Conservation (phyloP, 306 rosid genomes). For the Glycine soja region DNA sequence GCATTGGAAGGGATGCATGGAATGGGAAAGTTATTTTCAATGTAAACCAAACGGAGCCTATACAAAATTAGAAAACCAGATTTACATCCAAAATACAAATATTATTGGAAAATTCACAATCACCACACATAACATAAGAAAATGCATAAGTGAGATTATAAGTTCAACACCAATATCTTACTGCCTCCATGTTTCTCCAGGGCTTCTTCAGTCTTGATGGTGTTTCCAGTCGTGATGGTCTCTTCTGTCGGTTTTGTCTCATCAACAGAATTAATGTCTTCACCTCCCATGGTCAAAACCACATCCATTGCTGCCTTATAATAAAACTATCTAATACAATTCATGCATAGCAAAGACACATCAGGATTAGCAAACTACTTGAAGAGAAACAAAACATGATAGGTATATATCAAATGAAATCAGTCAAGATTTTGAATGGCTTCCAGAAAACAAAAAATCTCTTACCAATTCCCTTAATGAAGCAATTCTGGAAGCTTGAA, state of each 20-base stretch:
- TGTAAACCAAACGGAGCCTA: not conserved
- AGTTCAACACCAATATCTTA: slow-evolving; percentile 37
- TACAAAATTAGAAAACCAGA: slow-evolving; percentile 3
- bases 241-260: slow-evolving; percentile 29
- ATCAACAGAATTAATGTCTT: not conserved
- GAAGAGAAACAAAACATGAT: slow-evolving; percentile 14
- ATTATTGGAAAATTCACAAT: not conserved
- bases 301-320: slow-evolving; percentile 34
- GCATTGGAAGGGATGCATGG: not conserved
- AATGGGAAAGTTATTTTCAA: not conserved
- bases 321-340: not conserved
- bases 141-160: slow-evolving; percentile 8
- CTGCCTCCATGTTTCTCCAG: not conserved
- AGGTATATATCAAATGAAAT: not conserved
- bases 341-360: slow-evolving; percentile 33
- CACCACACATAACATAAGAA: not conserved
- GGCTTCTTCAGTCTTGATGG: slow-evolving; percentile 10
- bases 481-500: slow-evolving; percentile 6
- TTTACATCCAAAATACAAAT: not conserved
- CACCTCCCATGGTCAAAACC: slow-evolving; percentile 11
- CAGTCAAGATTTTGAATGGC: not conserved
- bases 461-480: slow-evolving; percentile 21
- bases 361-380: not conserved
- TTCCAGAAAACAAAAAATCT: not conserved
- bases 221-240: not conserved